Base-by-base conservation (phyloP, 73 alveolate species). In the Paramecium sexaurelia region DNA sequence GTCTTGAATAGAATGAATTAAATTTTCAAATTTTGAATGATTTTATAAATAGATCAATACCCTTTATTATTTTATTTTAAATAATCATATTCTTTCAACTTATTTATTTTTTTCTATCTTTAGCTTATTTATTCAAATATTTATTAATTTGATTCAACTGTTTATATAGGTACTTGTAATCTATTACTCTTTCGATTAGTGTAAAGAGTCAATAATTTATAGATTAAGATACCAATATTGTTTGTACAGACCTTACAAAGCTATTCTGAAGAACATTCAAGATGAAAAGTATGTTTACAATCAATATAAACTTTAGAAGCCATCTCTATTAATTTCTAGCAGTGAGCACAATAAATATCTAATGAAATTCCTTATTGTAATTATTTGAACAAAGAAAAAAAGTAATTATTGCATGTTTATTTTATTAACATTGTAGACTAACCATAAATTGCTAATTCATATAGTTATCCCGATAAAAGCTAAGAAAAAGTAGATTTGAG, bases 371-470 rank as follows among this genome's bases (percentile, higher is more conserved):
- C 90, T 13, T 6, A 8, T 78, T 41, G 41, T 17, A 8, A 17
- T 39, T 39, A 7, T 41, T 22, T 8, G 41, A 40, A 41, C 19
- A 78, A 24, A 0, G 0, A 22, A 2, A 40, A 15, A 41, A 78
- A 78, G 15, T 41, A 40, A 20, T 78, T 20, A 78, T 78, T 78
- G 8, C 43, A 37, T 41, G 90, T 78, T 24, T 39, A n/a, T 8
- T 78, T 39, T 19, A 78, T 78, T 17, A 78, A 45, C 75, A 78
- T 41, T 41, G 39, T 45, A 13, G 75, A 22, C 24, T 78, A 37
- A 10, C 75, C 90, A 15, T 78, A 45, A 78, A 78, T 78, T 19
- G 90, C 90, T 43, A 78, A 45, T 41, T 78, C 90, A 26, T 78
- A 78, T 40, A 37, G 36, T 45, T 78, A 78, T 1, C 90, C 90